Evolutionary conservation across 139 green algal species (phyloP).

Genomic region (Coelastrella sp.): DNA sequence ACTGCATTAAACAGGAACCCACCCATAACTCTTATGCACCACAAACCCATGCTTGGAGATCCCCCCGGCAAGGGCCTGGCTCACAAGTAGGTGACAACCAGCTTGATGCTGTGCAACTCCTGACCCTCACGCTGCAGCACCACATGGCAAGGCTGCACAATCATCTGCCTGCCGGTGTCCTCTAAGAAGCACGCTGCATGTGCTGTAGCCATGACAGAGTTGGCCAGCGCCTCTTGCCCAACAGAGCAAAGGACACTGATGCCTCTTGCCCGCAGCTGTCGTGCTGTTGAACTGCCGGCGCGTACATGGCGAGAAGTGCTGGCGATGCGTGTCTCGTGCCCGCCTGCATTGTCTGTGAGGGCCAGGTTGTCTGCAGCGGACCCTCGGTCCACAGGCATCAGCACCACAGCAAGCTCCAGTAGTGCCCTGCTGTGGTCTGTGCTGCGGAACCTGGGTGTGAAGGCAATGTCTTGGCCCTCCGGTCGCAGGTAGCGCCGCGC

Average conservation of each 20-base stretch:
- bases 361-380: slow-evolving; percentile 31
- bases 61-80: no score
- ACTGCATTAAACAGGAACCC: no score
- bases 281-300: background rate
- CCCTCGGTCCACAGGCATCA: slow-evolving; percentile 24
- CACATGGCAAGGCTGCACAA: slow-evolving; percentile 32
- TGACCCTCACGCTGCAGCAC: slow-evolving; percentile 23
- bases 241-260: slow-evolving; percentile 33
- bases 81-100: slow-evolving; percentile 22
- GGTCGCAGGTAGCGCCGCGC: slow-evolving; percentile 31
- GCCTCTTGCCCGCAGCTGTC: slow-evolving; percentile 20
- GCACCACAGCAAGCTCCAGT: slow-evolving; percentile 33
- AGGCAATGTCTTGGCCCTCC: slow-evolving; percentile 37
- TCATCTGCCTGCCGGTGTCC: slow-evolving; percentile 21
- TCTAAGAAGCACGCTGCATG: slow-evolving; percentile 29
- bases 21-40: no score
- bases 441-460: slow-evolving; percentile 19
- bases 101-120: slow-evolving; percentile 42
- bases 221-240: slow-evolving; percentile 30
- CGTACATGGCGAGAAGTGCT: slow-evolving; percentile 11
- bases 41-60: no score
- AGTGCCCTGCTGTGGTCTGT: slow-evolving; percentile 20
- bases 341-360: slow-evolving; percentile 14
- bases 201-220: slow-evolving; percentile 28
- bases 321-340: slow-evolving; percentile 30